These are phyloP conservation scores for Termitomyces heimii DNA, from an alignment of 768 basidiomycete species.

Conservation along the genomic window DNA sequence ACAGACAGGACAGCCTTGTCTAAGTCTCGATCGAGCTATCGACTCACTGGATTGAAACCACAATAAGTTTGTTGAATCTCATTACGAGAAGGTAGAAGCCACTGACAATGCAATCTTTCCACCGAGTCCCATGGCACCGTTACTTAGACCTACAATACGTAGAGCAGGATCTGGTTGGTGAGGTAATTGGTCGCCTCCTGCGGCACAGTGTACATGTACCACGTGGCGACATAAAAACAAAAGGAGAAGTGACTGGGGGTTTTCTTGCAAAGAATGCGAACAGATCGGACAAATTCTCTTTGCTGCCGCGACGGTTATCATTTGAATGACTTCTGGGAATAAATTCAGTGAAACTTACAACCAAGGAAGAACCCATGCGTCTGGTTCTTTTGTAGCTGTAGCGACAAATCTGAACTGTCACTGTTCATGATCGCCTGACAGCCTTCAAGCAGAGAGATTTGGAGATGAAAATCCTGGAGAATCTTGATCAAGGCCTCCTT, in stretches of 20 bases:
- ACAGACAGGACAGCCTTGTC: conserved; percentile 77
- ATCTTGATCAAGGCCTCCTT: conserved; percentile 96
- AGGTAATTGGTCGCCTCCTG: conserved; percentile 59
- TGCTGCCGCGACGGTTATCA: conserved; percentile 31
- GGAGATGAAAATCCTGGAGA: conserved; percentile 91
- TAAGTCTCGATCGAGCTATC: conserved; percentile 57
- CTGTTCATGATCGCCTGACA: conserved; percentile 83
- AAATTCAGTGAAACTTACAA: conserved; percentile 37
- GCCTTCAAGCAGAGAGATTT: conserved; percentile 88
- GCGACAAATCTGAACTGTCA: conserved; percentile 72
- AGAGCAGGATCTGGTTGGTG: conserved; percentile 50
- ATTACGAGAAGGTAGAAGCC: not conserved
- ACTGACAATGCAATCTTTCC: conserved; percentile 80
- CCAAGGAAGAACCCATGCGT: conserved; percentile 74
- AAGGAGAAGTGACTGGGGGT: conserved; percentile 54
- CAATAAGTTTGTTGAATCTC: conserved; percentile 6
- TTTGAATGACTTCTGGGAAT: not conserved
- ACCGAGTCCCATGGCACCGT: conserved; percentile 41
- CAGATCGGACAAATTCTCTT: conserved; percentile 68
- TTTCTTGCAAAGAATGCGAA: conserved; percentile 46
- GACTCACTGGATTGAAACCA: conserved; percentile 47
- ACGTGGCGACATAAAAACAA: conserved; percentile 87
- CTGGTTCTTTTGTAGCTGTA: conserved; percentile 67
- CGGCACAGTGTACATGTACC: conserved; percentile 76
- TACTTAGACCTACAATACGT: conserved; percentile 35